Conservation (phyloP, 2,329 filamentous ascomycete genomes). For the Colletotrichum tabaci region DNA sequence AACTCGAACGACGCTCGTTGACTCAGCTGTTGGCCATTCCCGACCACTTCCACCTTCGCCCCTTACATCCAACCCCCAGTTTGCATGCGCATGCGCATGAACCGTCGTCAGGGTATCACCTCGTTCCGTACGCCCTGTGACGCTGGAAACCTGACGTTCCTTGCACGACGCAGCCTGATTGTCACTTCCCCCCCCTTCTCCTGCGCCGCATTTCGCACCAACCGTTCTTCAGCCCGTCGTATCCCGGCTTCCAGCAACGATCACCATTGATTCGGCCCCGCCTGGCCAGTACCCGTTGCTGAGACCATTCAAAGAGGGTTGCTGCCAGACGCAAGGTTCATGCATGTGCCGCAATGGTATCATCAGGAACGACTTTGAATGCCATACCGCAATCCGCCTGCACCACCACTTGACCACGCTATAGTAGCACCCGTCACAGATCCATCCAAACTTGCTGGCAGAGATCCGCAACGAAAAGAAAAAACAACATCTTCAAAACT, state of each 20-base stretch:
- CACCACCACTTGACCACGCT: conserved; percentile 41
- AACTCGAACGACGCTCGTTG: conserved; percentile 22
- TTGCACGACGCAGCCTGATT: conserved; percentile 31
- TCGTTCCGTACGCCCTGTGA: conserved; percentile 37
- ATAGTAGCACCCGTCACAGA: conserved; percentile 42
- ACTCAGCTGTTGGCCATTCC: conserved; percentile 29
- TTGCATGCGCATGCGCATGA: conserved; percentile 40
- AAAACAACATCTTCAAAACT: neutral
- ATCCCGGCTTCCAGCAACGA: conserved; percentile 31
- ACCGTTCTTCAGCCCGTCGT: conserved; percentile 36
- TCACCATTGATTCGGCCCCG: conserved; percentile 34
- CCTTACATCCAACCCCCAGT: conserved; percentile 37
- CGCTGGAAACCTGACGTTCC: conserved; percentile 23
- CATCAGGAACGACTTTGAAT: conserved; percentile 39
- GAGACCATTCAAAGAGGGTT: conserved; percentile 30
- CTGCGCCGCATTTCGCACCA: conserved; percentile 34
- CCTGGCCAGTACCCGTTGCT: conserved; percentile 32
- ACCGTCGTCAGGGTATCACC: conserved; percentile 33
- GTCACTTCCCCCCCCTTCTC: conserved; percentile 12
- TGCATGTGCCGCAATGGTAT: conserved; percentile 43
- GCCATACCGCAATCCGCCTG: conserved; percentile 30
- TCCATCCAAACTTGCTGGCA: conserved; percentile 41
- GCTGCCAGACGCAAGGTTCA: conserved; percentile 40
- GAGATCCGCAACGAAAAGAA: conserved; percentile 3
- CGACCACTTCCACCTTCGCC: conserved; percentile 32